phyloP scores from a whole-genome alignment of 2,329 filamentous ascomycete genomes.

The Colletotrichum abscissum region DNA sequence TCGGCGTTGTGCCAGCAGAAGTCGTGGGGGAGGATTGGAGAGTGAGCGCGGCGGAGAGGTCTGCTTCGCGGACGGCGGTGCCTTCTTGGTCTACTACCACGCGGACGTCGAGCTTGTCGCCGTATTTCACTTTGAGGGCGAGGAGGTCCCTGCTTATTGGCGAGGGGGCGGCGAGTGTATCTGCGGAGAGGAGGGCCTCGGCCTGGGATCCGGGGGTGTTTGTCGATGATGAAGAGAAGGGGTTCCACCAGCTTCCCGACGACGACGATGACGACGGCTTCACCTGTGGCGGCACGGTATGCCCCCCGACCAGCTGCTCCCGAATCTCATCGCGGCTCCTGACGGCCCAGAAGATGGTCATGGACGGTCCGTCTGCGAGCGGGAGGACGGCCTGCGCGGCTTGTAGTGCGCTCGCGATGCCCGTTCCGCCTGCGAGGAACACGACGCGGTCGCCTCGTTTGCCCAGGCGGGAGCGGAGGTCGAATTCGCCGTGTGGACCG shows the following conservation, averaged over 20 bases:
- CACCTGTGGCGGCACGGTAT: background rate
- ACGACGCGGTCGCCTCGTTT: slow-evolving; percentile 64
- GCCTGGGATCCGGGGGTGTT: slow-evolving; percentile 23
- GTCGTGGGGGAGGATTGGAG: slow-evolving; percentile 24
- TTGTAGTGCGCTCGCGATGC: slow-evolving; percentile 90
- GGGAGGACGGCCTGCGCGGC: slow-evolving; percentile 71
- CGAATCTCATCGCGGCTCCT: slow-evolving; percentile 65
- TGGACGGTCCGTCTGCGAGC: slow-evolving; percentile 72
- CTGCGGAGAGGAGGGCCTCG: slow-evolving; percentile 34
- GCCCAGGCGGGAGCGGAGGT: slow-evolving; percentile 52
- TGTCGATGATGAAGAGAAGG: background rate
- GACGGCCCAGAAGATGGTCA: slow-evolving; percentile 84
- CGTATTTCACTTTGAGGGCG: slow-evolving; percentile 68
- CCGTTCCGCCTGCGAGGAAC: slow-evolving; percentile 92
- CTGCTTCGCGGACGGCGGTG: slow-evolving; percentile 68
- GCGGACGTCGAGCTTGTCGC: slow-evolving; percentile 69
- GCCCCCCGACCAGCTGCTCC: background rate
- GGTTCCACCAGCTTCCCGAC: slow-evolving; percentile 37
- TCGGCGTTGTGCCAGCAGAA: slow-evolving; percentile 51
- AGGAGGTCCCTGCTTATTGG: slow-evolving; percentile 72
- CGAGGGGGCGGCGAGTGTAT: slow-evolving; percentile 46
- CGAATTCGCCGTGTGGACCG: slow-evolving; percentile 80
- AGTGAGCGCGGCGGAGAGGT: slow-evolving; percentile 54
- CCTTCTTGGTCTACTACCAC: slow-evolving; percentile 88
- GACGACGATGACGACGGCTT: slow-evolving; percentile 1